Conservation (phyloP, 768 basidiomycete species). For the Peribolospora kevripleyi region DNA sequence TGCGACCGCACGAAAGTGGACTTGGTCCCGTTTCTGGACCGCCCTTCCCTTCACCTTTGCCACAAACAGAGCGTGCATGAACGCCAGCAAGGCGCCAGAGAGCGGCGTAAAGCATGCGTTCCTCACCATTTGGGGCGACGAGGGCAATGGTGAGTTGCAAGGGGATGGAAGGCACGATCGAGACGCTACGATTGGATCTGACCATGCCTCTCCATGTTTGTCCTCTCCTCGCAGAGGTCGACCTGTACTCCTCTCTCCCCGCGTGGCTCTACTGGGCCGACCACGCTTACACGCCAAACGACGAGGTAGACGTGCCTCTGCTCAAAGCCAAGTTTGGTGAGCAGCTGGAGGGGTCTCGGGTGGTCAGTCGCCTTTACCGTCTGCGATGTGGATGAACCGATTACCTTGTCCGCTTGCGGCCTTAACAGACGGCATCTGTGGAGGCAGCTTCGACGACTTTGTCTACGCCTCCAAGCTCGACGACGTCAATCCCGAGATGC, state of each 20-base stretch:
- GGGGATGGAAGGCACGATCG: too few species aligned
- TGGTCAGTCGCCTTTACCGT: background rate
- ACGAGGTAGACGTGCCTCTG: constrained; percentile 10
- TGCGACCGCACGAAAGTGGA: background rate
- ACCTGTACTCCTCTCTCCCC: too few species aligned
- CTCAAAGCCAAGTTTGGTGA: constrained; percentile 9
- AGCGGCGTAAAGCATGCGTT: constrained; percentile 5
- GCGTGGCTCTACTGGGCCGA: background rate
- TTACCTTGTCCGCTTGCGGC: too few species aligned
- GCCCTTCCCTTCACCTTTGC: constrained; percentile 13
- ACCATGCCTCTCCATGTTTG: too few species aligned
- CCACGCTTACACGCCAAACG: constrained; percentile 5
- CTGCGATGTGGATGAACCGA: background rate
- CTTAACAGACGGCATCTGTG: constrained; percentile 7
- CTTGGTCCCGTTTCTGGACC: constrained; percentile 9
- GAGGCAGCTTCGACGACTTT: constrained; percentile 11
- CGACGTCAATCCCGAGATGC: constrained; percentile 11
- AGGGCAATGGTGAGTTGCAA: constrained; percentile 6
- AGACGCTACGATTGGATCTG: too few species aligned
- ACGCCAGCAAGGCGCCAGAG: constrained; percentile 6
- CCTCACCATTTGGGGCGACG: constrained; percentile 11
- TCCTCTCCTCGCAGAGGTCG: too few species aligned
- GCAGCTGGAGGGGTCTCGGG: background rate
- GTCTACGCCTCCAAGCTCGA: constrained; percentile 12
- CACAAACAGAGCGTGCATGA: constrained; percentile 10